A percentile compares a stretch with the other conserved stretches of the same genome.
Evolutionary conservation across 225 moss, liverwort and hornwort species (phyloP).

Genomic region (Polytrichum formosum): DNA sequence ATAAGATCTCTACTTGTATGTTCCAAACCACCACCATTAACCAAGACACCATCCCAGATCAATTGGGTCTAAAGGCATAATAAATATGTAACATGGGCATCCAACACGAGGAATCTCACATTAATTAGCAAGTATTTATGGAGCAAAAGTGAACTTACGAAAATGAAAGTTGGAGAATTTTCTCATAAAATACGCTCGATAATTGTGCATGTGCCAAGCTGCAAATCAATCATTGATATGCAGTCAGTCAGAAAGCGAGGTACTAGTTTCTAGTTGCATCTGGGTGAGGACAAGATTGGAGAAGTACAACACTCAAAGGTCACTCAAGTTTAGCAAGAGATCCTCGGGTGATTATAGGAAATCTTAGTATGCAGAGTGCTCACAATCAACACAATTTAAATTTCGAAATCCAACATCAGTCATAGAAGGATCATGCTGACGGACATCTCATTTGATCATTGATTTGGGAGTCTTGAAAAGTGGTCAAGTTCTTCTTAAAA

Average conservation of each 20-base stretch:
- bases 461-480: too few species aligned
- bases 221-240: conserved; percentile 18
- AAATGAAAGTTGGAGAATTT: conserved; percentile 64
- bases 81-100: too few species aligned
- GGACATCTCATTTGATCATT: too few species aligned
- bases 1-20: background rate
- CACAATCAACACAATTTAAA: too few species aligned
- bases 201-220: conserved; percentile 96
- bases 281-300: background rate
- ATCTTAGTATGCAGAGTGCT: too few species aligned
- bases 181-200: conserved; percentile 85
- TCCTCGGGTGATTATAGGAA: too few species aligned
- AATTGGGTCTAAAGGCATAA: background rate
- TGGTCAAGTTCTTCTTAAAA: too few species aligned
- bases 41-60: background rate
- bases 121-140: background rate
- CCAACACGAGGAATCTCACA: too few species aligned
- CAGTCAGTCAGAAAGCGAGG: background rate
- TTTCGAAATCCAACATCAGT: too few species aligned
- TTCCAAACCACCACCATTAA: background rate
- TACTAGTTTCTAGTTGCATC: background rate
- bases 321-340: too few species aligned
- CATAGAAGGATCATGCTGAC: too few species aligned
- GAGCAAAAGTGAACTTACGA: conserved; percentile 24
- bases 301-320: background rate